phyloP scores from a whole-genome alignment of 176 grass and related monocot genomes.

The Rhipidocladum racemiflorum region DNA sequence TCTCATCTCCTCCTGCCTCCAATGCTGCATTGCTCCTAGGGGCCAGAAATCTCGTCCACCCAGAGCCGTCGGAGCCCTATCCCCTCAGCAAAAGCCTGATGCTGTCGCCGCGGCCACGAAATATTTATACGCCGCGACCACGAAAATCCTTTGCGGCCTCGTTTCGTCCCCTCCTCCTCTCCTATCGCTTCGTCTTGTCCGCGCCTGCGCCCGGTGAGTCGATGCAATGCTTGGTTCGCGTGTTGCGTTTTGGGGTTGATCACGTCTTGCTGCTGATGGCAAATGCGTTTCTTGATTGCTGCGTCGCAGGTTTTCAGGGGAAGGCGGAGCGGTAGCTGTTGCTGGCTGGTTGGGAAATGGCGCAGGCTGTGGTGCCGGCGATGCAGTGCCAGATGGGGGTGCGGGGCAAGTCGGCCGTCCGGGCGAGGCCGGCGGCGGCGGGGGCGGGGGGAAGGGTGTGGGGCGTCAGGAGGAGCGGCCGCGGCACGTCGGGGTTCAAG shows the following conservation, averaged over 20 bases:
- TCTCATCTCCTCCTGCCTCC: background rate
- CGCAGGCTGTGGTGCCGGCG: constrained; percentile 75
- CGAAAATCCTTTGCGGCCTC: background rate
- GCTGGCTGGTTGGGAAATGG: constrained; percentile 40
- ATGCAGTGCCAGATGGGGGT: constrained; percentile 69
- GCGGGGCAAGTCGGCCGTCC: constrained; percentile 35
- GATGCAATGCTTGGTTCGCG: background rate
- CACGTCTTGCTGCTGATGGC: background rate
- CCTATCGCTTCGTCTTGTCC: background rate
- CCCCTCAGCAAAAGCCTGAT: constrained; percentile 52
- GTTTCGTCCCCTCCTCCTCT: background rate
- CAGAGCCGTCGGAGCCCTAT: constrained; percentile 60
- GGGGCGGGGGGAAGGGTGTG: constrained; percentile 48
- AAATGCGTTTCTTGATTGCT: background rate
- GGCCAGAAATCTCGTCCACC: constrained; percentile 65
- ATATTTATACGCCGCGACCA: constrained; percentile 23
- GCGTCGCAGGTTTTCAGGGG: constrained; percentile 34
- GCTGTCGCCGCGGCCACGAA: constrained; percentile 27
- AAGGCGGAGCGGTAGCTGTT: background rate
- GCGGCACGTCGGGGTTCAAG: constrained; percentile 62
- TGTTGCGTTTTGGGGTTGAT: background rate
- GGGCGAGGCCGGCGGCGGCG: constrained; percentile 34
- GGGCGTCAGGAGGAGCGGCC: constrained; percentile 53
- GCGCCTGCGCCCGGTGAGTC: background rate
- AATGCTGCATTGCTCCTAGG: background rate